A percentile compares a stretch with the other conserved stretches of the same genome.
phyloP scores from a whole-genome alignment of 331 rosid genomes.

The Dryas integrifolia region DNA sequence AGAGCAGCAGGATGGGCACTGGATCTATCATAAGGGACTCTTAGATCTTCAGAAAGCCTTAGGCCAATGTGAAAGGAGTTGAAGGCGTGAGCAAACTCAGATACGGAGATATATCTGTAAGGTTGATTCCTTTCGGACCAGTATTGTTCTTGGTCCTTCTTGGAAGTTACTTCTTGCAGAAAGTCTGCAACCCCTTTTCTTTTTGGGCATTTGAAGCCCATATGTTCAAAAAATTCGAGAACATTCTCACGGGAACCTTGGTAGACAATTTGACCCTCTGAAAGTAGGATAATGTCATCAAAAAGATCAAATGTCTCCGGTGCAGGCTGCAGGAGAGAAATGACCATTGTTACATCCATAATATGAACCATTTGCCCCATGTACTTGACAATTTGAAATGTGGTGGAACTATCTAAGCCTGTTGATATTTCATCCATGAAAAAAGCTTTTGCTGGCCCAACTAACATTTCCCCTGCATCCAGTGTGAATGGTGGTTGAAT shows the following conservation, averaged over 20 bases:
- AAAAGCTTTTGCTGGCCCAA: conserved; percentile 54
- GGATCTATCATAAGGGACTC: conserved; percentile 44
- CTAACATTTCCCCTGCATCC: conserved; percentile 59
- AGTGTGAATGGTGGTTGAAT: background rate
- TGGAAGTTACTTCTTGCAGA: conserved; percentile 57
- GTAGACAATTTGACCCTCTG: conserved; percentile 52
- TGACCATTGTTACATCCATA: conserved; percentile 44
- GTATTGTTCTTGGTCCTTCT: conserved; percentile 64
- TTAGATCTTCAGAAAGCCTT: conserved; percentile 27
- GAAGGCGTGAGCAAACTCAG: conserved; percentile 37
- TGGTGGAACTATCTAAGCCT: conserved; percentile 63
- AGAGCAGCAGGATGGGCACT: conserved; percentile 53
- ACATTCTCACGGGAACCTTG: conserved; percentile 52
- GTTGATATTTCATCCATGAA: conserved; percentile 73
- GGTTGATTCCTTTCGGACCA: conserved; percentile 40
- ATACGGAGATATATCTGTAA: conserved; percentile 32
- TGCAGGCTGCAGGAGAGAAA: conserved; percentile 62
- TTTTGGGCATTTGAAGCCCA: conserved; percentile 56
- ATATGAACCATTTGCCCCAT: conserved; percentile 58
- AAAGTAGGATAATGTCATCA: conserved; percentile 52
- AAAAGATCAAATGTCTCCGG: conserved; percentile 54
- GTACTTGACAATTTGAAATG: conserved; percentile 50
- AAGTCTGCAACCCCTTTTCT: conserved; percentile 62
- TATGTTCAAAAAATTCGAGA: conserved; percentile 43
- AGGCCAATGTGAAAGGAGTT: conserved; percentile 38